Evolutionary conservation across 208 protist species (phyloP).

Genomic region (Naegleria fowleri): DNA sequence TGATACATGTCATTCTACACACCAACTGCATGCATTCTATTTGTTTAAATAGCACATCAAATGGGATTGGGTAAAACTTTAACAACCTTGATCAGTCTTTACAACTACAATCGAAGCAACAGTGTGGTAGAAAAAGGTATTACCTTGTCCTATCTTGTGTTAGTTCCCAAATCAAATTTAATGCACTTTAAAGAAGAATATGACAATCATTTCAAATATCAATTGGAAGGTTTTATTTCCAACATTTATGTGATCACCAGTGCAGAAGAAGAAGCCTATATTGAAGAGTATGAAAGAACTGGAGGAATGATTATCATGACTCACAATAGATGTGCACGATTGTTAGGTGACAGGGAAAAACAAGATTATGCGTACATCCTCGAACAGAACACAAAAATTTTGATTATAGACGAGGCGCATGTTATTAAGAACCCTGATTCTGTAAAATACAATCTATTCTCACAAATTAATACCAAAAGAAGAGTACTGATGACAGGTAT

Average conservation of each 20-base stretch:
- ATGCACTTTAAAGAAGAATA: background rate
- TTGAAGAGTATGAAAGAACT: background rate
- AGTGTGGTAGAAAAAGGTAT: background rate
- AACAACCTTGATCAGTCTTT: background rate
- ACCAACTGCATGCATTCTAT: no score
- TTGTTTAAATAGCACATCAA: background rate
- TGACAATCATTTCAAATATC: background rate
- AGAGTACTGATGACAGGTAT: background rate
- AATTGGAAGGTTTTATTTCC: background rate
- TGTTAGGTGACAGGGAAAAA: background rate
- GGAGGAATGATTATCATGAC: background rate
- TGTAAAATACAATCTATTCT: background rate
- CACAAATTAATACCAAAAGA: background rate
- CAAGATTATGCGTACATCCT: background rate
- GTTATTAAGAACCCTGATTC: background rate
- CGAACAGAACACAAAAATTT: background rate
- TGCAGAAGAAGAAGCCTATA: background rate
- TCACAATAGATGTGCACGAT: background rate
- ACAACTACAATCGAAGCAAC: background rate
- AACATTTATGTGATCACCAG: background rate
- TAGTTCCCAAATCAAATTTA: background rate
- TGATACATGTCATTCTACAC: no score
- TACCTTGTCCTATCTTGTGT: background rate
- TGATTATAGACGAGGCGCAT: background rate
- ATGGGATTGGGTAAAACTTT: slow-evolving; percentile 1